Evolutionary conservation across 495 filamentous ascomycete genomes (phyloP).

Genomic region (Xylaria telfairii): DNA sequence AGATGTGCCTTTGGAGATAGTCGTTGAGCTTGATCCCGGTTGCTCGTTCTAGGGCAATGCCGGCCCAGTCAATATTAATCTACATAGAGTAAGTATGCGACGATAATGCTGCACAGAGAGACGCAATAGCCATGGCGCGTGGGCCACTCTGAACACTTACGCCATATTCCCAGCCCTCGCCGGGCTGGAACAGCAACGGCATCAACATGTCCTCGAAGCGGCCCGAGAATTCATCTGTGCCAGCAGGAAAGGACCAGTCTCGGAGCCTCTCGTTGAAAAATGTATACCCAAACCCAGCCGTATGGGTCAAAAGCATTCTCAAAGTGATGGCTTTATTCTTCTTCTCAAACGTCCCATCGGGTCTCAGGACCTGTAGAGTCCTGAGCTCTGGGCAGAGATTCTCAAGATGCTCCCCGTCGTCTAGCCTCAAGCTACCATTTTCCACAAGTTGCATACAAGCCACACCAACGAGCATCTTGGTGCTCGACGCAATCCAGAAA

Average conservation of each 20-base stretch:
- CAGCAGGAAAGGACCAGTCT: conserved; percentile 52
- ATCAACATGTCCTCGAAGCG: conserved; percentile 50
- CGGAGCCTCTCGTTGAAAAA: conserved; percentile 61
- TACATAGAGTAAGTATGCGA: conserved; percentile 25
- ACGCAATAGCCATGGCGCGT: neutral
- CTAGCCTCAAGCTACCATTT: conserved; percentile 56
- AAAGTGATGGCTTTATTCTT: conserved; percentile 64
- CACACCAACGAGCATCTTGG: conserved; percentile 60
- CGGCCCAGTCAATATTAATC: conserved; percentile 66
- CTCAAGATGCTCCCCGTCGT: conserved; percentile 57
- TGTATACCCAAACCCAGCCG: conserved; percentile 58
- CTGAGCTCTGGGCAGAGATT: conserved; percentile 23
- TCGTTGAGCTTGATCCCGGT: conserved; percentile 56
- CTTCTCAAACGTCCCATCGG: conserved; percentile 50
- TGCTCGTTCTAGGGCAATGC: conserved; percentile 60
- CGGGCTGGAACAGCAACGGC: conserved; percentile 65
- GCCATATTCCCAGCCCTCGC: conserved; percentile 63
- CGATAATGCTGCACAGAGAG: neutral
- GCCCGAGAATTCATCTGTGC: conserved; percentile 60
- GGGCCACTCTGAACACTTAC: conserved; percentile 40
- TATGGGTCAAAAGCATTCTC: conserved; percentile 67
- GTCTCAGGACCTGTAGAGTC: conserved; percentile 26
- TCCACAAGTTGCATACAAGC: conserved; percentile 69
- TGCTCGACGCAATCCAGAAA: conserved; percentile 66
- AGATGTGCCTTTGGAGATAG: conserved; percentile 62